Evolutionary conservation across 768 basidiomycete genomes (phyloP).

Genomic region (Galerina marginata): DNA sequence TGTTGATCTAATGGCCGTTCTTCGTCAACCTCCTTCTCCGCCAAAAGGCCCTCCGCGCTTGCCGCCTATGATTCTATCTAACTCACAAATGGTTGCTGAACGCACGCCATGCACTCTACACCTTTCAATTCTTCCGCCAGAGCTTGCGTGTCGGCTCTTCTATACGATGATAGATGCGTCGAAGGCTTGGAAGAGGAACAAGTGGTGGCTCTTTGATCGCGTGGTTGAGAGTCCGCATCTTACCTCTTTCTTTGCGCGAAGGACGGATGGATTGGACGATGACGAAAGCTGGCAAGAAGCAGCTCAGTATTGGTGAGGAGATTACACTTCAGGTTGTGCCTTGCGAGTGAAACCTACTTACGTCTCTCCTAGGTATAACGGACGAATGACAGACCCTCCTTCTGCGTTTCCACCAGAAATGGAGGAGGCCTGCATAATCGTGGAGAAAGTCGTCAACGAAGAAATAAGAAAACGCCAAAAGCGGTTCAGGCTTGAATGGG

Average conservation of each 20-base stretch:
- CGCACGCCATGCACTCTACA: constrained; percentile 83
- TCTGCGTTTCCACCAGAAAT: constrained; percentile 64
- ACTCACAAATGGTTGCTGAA: constrained; percentile 64
- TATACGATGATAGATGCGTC: constrained; percentile 72
- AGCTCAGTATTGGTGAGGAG: constrained; percentile 71
- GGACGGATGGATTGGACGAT: constrained; percentile 46
- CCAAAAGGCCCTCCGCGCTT: constrained; percentile 43
- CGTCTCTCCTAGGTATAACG: constrained; percentile 71
- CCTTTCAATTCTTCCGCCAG: constrained; percentile 67
- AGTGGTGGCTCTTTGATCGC: constrained; percentile 86
- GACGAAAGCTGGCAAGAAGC: constrained; percentile 69
- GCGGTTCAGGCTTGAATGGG: constrained; percentile 75
- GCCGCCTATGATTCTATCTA: constrained; percentile 67
- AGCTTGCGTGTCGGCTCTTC: constrained; percentile 77
- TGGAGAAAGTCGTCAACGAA: constrained; percentile 74
- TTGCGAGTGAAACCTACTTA: neutral
- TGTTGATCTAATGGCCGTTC: constrained; percentile 59
- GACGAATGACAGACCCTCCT: constrained; percentile 63
- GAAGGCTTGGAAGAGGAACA: constrained; percentile 69
- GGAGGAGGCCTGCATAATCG: constrained; percentile 78
- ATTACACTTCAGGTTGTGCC: neutral
- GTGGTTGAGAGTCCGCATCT: constrained; percentile 84
- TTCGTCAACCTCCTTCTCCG: constrained; percentile 54
- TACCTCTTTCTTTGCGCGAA: constrained; percentile 77
- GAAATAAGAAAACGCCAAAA: constrained; percentile 64